Evolutionary conservation across 2,329 filamentous ascomycete genomes (phyloP), one percentile per base, ranked within the genome.

Genomic region (Cladosporium sp.): DNA sequence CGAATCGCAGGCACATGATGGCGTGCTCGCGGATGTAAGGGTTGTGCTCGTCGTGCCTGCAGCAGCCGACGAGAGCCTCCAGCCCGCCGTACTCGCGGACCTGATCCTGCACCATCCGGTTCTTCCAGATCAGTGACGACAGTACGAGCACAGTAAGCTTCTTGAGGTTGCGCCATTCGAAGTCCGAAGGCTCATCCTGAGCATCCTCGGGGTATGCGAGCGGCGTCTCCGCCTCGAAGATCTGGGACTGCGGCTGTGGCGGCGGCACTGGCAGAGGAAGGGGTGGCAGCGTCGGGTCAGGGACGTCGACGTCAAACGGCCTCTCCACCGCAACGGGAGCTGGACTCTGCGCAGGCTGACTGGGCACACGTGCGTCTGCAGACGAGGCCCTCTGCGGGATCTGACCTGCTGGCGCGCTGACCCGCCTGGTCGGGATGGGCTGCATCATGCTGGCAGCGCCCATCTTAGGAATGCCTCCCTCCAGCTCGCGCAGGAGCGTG

Each of bases 1-100:
- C 64, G 61, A 82, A 95, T 66, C 92, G 91, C n/a, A 95, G 77
- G 59, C 87, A 91, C 66, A 95, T 84, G 46, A 91, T 89, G 2
- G 89, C 88, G 58, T 91, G 87, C 69, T 97, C 92, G 63, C 92
- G 89, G 58, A 95, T 91, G 66, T 92, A 96, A 0, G 90, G 89
- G 65, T 96, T 96, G 71, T 95, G 84, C 61, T 92, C 89, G 66
- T 97, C 92, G 66, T 93, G 93, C 32, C 84, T 81, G 62, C 90
- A 96, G 70, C 90, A 95, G 64, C 90, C 90, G 13, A 96, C 80
- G 16, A 97, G 79, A 0, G 88, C 85, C 60, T 95, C 87, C 41
- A 97, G 87, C 40, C 92, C 92, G 58, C 89, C 87, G 62, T 92
- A 82, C 45, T 84, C 80, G 42, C 95, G 82, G 57, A 97, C 88